These are phyloP conservation scores for Colletotrichum aenigma DNA, from an alignment of 2,329 filamentous ascomycete species.

Conservation along the genomic window DNA sequence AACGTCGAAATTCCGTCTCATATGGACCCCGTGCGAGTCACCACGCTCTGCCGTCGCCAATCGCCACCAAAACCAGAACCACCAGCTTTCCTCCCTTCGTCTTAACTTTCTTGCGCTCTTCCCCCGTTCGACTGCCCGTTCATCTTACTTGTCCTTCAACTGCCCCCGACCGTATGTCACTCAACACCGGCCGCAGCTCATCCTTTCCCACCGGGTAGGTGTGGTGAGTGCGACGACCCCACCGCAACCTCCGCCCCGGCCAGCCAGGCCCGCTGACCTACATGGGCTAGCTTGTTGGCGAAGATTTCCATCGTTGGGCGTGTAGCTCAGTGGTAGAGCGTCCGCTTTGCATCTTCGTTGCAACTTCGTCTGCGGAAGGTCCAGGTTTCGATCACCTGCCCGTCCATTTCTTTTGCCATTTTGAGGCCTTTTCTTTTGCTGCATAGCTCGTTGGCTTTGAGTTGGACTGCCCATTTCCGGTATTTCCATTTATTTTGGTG, in stretches of 20 bases:
- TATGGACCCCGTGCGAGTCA: background rate
- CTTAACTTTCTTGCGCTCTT: background rate
- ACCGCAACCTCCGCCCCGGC: background rate
- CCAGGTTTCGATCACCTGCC: constrained; percentile 5
- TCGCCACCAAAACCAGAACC: background rate
- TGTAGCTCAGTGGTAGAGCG: constrained; percentile 3
- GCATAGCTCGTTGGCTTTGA: no score
- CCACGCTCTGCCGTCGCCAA: background rate
- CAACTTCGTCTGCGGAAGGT: background rate
- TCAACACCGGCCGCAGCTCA: background rate
- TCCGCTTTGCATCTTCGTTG: background rate
- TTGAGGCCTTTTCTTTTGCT: background rate
- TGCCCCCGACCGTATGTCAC: background rate
- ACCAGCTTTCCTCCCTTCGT: background rate
- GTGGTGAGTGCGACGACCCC: background rate
- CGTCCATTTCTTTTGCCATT: background rate
- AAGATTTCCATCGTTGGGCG: background rate
- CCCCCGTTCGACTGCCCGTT: background rate
- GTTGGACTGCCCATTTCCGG: no score
- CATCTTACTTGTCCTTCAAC: background rate
- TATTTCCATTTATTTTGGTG: no score
- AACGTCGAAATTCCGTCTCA: background rate
- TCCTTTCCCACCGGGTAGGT: background rate
- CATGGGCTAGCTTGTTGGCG: background rate
- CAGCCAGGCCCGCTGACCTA: background rate